phyloP scores from a whole-genome alignment of 2,329 filamentous ascomycete species.

The Cladophialophora carrionii region DNA sequence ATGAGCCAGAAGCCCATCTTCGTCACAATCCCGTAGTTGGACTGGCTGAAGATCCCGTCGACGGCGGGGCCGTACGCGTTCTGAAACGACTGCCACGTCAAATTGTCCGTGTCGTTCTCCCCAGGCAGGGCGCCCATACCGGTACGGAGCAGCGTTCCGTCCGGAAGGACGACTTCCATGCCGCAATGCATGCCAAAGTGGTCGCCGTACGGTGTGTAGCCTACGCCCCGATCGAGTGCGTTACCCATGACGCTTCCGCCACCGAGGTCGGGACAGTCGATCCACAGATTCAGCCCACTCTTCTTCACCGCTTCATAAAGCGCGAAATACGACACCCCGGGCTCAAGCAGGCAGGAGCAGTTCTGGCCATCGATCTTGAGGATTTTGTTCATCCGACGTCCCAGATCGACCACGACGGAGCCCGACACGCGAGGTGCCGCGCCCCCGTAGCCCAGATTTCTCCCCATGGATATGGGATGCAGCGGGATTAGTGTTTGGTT shows the following conservation, averaged over 20 bases:
- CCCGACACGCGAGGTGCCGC: constrained; percentile 50
- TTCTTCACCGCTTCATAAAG: constrained; percentile 46
- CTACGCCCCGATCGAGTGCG: constrained; percentile 43
- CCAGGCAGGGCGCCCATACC: constrained; percentile 47
- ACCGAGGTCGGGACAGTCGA: constrained; percentile 47
- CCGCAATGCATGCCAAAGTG: constrained; percentile 54
- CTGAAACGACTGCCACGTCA: constrained; percentile 40
- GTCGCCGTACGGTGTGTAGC: constrained; percentile 48
- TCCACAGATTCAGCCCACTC: constrained; percentile 49
- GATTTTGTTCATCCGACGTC: constrained; percentile 48
- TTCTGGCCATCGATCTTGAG: constrained; percentile 44
- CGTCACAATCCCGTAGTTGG: constrained; percentile 43
- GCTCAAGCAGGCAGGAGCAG: constrained; percentile 49
- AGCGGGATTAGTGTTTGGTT: constrained; percentile 42
- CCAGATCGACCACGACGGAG: constrained; percentile 50
- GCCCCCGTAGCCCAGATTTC: constrained; percentile 48
- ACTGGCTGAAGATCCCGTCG: constrained; percentile 42
- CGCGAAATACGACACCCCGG: constrained; percentile 49
- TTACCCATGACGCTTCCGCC: constrained; percentile 45
- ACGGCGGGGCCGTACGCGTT: constrained; percentile 44
- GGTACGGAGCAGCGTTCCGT: constrained; percentile 47
- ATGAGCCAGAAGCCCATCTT: constrained; percentile 61
- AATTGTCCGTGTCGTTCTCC: constrained; percentile 42
- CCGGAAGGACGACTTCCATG: constrained; percentile 50
- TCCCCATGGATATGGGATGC: constrained; percentile 40